A percentile compares a stretch with the other conserved stretches of the same genome.
Conservation (phyloP, 345 rosid species). For the Citrus inodora region DNA sequence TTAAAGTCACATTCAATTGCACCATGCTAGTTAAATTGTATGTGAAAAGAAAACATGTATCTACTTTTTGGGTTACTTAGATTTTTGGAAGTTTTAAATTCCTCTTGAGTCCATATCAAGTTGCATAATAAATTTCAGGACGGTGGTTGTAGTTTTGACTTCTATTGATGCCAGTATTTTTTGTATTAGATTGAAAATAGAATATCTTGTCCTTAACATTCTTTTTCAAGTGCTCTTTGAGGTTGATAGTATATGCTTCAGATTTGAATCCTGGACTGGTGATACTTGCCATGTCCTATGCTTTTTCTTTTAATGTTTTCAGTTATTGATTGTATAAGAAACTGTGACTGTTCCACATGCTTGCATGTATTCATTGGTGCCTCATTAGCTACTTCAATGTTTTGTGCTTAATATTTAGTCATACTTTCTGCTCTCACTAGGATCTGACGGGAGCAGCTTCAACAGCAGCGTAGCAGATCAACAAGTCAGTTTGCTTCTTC, state of each 20-base stretch:
- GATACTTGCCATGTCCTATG: not conserved
- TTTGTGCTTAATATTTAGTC: conserved; percentile 5
- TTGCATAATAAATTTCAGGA: not conserved
- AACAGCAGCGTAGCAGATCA: conserved; percentile 92
- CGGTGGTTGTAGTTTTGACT: not conserved
- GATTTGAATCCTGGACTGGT: not conserved
- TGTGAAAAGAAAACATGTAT: too few relatives aligned
- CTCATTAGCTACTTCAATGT: not conserved
- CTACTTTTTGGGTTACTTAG: not conserved
- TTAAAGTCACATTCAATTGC: not conserved
- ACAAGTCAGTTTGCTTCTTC: conserved; percentile 57
- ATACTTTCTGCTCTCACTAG: conserved; percentile 32
- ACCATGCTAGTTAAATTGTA: not conserved
- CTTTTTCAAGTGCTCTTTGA: not conserved
- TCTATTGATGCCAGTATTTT: not conserved
- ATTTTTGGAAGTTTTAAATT: not conserved
- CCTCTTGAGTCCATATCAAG: not conserved
- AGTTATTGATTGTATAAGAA: not conserved
- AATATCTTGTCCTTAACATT: not conserved
- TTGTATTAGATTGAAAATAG: not conserved
- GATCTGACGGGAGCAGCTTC: conserved; percentile 82
- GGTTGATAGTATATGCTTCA: not conserved
- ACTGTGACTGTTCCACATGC: not conserved
- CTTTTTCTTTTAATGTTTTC: not conserved
- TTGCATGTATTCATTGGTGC: not conserved